These are phyloP conservation scores for Cladochytrium replicatum DNA, from an alignment of 192 early-diverging fungal genomes.

Conservation along the genomic window DNA sequence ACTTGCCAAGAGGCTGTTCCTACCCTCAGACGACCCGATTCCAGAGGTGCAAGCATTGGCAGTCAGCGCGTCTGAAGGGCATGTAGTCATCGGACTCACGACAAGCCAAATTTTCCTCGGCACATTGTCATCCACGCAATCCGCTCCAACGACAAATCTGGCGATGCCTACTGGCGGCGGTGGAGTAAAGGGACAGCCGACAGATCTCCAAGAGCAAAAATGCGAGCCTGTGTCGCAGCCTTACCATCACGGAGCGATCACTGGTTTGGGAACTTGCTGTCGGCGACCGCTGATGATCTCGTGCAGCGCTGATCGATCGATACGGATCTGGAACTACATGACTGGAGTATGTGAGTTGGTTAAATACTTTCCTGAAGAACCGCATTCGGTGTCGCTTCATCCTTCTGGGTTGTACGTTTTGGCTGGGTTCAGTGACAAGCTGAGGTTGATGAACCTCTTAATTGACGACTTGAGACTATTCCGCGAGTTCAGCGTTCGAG, in stretches of 20 bases:
- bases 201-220: constrained; percentile 26
- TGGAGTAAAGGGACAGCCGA: too few relatives aligned
- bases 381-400: constrained; percentile 39
- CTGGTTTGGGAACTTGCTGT: constrained; percentile 38
- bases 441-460: constrained; percentile 44
- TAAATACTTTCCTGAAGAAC: constrained; percentile 45
- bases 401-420: constrained; percentile 45
- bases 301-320: constrained; percentile 30
- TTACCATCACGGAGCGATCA: constrained; percentile 39
- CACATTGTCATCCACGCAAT: constrained; percentile 13
- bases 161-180: too few relatives aligned
- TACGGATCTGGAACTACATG: constrained; percentile 51
- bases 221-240: constrained; percentile 25
- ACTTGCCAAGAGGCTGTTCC: too few relatives aligned
- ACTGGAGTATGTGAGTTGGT: constrained; percentile 36
- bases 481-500: constrained; percentile 40
- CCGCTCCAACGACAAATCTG: too few relatives aligned
- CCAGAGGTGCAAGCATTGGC: constrained; percentile 21
- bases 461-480: constrained; percentile 44
- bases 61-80: constrained; percentile 30
- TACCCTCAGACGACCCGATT: too few relatives aligned
- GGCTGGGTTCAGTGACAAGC: constrained; percentile 48
- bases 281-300: constrained; percentile 45
- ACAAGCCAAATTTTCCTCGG: constrained; percentile 22
- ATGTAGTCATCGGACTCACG: constrained; percentile 23